Conservation (phyloP, 2,329 filamentous ascomycete species). For the Aspergillus glaucus region DNA sequence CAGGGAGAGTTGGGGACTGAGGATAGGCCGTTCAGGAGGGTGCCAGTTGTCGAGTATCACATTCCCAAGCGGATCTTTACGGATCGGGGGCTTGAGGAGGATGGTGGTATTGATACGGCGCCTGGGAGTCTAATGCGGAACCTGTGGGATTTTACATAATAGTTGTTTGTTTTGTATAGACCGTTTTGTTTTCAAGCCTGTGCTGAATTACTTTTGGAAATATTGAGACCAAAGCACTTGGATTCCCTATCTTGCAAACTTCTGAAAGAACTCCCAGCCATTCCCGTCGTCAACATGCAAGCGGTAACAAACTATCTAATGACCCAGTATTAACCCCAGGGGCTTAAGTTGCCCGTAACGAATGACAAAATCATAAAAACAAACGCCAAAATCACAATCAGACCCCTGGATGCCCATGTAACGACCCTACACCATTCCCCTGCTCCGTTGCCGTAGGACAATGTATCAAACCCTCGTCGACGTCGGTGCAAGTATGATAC, state of each 20-base stretch:
- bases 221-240: not conserved
- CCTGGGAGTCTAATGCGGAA: conserved; percentile 30
- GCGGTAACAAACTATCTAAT: no score
- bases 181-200: not conserved
- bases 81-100: conserved; percentile 34
- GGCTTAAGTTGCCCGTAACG: no score
- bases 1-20: conserved; percentile 64
- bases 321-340: no score
- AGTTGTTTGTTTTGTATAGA: conserved; percentile 3
- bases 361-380: no score
- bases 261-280: no score
- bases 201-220: not conserved
- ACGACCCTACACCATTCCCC: not conserved
- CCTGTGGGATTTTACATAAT: conserved; percentile 33
- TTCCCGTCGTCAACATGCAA: no score
- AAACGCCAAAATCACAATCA: no score
- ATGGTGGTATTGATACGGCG: conserved; percentile 34
- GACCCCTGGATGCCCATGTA: no score
- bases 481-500: not conserved
- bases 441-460: not conserved
- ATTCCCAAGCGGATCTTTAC: conserved; percentile 80
- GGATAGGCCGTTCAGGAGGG: conserved; percentile 73
- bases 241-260: no score
- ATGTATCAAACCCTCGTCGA: not conserved
- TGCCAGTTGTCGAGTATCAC: conserved; percentile 84